Evolutionary conservation across 2,329 filamentous ascomycete species (phyloP).

Genomic region (Volutella citrinella): DNA sequence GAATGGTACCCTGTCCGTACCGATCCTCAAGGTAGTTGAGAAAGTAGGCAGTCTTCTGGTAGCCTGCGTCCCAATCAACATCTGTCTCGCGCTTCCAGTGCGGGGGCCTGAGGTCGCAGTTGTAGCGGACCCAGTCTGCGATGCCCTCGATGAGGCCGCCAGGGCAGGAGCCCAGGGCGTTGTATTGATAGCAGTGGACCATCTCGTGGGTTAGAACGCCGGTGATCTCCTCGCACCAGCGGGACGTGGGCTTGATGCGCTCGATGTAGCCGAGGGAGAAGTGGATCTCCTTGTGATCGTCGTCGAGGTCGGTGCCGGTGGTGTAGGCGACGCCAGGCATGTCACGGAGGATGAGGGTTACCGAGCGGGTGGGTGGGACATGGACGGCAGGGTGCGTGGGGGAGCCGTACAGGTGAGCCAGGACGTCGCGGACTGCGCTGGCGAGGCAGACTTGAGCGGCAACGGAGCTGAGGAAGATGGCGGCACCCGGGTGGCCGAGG

Average conservation of each 20-base stretch:
- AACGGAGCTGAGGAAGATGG: constrained; percentile 64
- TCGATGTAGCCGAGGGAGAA: constrained; percentile 75
- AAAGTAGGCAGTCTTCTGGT: constrained; percentile 90
- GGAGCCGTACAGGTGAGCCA: constrained; percentile 67
- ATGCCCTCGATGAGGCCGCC: constrained; percentile 86
- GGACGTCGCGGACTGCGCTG: constrained; percentile 63
- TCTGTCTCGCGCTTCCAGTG: constrained; percentile 69
- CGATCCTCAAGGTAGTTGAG: constrained; percentile 76
- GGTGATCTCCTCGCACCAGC: constrained; percentile 60
- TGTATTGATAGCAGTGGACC: constrained; percentile 91
- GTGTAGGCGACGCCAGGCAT: constrained; percentile 91
- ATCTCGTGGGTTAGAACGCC: constrained; percentile 91
- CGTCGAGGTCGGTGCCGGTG: constrained; percentile 72
- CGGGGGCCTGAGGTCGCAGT: constrained; percentile 68
- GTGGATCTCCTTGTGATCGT: constrained; percentile 91
- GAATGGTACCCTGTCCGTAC: constrained; percentile 58
- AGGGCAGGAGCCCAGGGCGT: constrained; percentile 58
- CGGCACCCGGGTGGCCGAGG: constrained; percentile 56
- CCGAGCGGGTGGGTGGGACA: constrained; percentile 69
- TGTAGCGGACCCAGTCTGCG: constrained; percentile 87
- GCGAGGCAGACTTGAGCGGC: constrained; percentile 61
- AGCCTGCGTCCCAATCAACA: constrained; percentile 80
- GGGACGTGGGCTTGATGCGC: constrained; percentile 38
- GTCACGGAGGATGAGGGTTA: constrained; percentile 76
- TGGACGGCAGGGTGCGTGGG: constrained; percentile 39